Percentiles rank a stretch among this genome's conserved stretches.
These are phyloP conservation scores for Apiospora arundinis DNA, from an alignment of 2,329 filamentous ascomycete genomes.

Conservation along the genomic window DNA sequence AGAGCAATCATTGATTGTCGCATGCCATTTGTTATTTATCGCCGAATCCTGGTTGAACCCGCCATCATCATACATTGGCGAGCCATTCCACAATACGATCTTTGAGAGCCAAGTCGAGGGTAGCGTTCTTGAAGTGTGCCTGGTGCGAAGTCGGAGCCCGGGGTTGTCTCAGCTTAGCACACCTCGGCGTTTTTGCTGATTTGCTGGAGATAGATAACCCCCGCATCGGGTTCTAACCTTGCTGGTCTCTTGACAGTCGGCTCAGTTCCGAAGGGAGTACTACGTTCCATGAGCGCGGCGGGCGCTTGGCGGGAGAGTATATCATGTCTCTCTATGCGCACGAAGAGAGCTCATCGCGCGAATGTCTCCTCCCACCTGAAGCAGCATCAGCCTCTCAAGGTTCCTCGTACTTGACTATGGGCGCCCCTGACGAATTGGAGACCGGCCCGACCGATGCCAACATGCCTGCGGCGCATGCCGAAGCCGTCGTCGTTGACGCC, in stretches of 20 bases:
- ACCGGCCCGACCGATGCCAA: neutral
- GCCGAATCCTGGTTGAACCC: too few relatives aligned
- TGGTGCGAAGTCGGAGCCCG: neutral
- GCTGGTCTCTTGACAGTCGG: neutral
- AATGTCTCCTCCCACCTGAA: neutral
- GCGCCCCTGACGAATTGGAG: neutral
- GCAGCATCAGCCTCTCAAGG: neutral
- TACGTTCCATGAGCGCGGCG: neutral
- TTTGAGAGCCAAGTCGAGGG: neutral
- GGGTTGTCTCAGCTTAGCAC: neutral
- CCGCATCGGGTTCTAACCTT: neutral
- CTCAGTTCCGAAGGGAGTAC: neutral
- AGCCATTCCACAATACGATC: too few relatives aligned
- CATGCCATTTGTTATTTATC: neutral
- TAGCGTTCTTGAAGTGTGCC: neutral
- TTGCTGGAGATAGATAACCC: slow-evolving; percentile 7
- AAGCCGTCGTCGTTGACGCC: slow-evolving; percentile 22
- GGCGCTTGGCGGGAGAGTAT: neutral
- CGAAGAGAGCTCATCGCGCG: neutral
- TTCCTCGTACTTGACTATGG: neutral
- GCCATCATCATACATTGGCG: too few relatives aligned
- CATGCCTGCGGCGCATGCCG: neutral
- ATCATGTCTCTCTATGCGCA: neutral
- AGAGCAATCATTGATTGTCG: neutral
- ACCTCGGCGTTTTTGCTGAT: neutral